Conservation (phyloP, 305 asterid species). For the Solanum hybrid region DNA sequence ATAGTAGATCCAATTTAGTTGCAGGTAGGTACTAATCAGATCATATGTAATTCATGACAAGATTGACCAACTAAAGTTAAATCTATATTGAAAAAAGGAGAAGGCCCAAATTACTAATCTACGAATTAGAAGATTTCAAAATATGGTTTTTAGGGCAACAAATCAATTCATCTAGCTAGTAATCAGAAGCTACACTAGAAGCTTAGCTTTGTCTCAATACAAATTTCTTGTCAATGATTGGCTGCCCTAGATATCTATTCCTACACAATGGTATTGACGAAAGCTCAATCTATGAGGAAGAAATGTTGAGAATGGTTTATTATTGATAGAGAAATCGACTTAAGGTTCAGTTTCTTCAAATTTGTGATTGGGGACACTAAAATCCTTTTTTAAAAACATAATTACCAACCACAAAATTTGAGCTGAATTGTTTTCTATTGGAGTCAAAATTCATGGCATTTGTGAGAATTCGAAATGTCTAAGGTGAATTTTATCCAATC, state of each 20-base stretch:
- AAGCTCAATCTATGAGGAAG: not conserved
- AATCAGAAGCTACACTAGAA: no score
- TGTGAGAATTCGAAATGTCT: not conserved
- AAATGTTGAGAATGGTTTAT: no score
- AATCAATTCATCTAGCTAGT: no score
- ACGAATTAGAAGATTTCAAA: not conserved
- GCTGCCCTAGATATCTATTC: not conserved
- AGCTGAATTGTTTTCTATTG: not conserved
- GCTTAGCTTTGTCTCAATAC: not conserved
- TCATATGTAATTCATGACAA: not conserved
- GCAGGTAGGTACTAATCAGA: not conserved
- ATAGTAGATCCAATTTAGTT: no score
- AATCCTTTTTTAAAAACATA: no score
- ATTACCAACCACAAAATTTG: not conserved
- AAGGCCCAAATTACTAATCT: not conserved
- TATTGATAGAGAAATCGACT: no score
- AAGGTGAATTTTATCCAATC: not conserved
- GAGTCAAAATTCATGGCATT: not conserved
- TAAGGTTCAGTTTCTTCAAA: no score
- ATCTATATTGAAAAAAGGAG: not conserved
- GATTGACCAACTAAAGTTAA: not conserved
- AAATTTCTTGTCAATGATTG: not conserved
- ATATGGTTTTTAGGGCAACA: not conserved
- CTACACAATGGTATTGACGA: not conserved
- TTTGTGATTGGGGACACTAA: no score